phyloP scores from a whole-genome alignment of 1,284 basidiomycete genomes.

The Ceratobasidium sp. region DNA sequence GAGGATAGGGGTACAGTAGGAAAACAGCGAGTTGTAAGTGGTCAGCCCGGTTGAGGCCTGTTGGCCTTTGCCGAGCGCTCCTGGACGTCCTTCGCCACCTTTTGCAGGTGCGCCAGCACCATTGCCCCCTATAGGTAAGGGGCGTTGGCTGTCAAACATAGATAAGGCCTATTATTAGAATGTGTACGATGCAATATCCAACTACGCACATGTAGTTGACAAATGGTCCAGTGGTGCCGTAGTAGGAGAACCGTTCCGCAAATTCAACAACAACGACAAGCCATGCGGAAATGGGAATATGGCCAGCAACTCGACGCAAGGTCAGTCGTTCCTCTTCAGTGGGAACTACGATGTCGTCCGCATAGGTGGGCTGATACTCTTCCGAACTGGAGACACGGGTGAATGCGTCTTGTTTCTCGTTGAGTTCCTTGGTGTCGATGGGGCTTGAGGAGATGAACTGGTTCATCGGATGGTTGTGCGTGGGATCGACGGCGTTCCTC shows the following conservation, averaged over 20 bases:
- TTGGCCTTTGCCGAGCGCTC: slow-evolving; percentile 48
- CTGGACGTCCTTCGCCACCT: slow-evolving; percentile 43
- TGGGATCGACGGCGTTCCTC: slow-evolving; percentile 5
- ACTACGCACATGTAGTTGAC: slow-evolving; percentile 48
- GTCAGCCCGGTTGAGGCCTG: slow-evolving; percentile 46
- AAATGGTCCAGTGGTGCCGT: slow-evolving; percentile 47
- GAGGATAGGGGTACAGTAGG: slow-evolving; percentile 20
- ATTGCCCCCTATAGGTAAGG: slow-evolving; percentile 47
- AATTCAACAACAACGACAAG: slow-evolving; percentile 45
- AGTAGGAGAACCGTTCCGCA: slow-evolving; percentile 51
- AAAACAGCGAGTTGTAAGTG: slow-evolving; percentile 8
- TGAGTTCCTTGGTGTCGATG: background rate
- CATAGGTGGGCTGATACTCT: background rate
- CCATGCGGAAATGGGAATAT: slow-evolving; percentile 42
- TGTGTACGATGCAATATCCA: background rate
- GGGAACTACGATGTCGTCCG: slow-evolving; percentile 4
- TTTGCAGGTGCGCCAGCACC: slow-evolving; percentile 47
- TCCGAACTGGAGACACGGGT: slow-evolving; percentile 13
- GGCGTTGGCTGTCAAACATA: slow-evolving; percentile 17
- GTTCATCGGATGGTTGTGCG: slow-evolving; percentile 3
- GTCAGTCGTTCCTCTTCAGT: slow-evolving; percentile 29
- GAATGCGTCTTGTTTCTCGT: background rate
- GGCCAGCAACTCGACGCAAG: slow-evolving; percentile 27
- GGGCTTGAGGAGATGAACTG: background rate
- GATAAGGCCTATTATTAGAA: slow-evolving; percentile 12